phyloP scores from a whole-genome alignment of 2,329 filamentous ascomycete species.

The Orbilia quercus region DNA sequence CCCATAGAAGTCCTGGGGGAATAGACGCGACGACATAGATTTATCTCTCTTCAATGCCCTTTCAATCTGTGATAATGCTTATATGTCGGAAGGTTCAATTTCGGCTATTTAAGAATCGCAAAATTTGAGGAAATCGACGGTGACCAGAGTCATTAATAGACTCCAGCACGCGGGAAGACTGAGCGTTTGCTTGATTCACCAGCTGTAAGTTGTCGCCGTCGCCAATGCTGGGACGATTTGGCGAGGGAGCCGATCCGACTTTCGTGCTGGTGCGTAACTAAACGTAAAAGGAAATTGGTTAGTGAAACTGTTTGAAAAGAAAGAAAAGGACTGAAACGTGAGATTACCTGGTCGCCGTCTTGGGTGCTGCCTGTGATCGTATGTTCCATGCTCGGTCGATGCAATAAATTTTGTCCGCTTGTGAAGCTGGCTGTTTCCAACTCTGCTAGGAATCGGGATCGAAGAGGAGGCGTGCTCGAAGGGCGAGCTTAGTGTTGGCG shows the following conservation, averaged over 20 bases:
- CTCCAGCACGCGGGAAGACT: constrained; percentile 78
- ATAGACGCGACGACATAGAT: constrained; percentile 78
- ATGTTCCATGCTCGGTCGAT: constrained; percentile 58
- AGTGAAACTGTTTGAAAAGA: too few relatives aligned
- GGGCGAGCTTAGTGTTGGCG: constrained; percentile 27
- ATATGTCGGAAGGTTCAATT: constrained; percentile 94
- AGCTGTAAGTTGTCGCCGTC: constrained; percentile 77
- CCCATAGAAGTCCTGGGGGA: too few relatives aligned
- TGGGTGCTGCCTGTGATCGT: constrained; percentile 66
- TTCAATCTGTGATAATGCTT: constrained; percentile 84
- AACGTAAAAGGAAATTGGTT: constrained; percentile 66
- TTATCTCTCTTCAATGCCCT: constrained; percentile 63
- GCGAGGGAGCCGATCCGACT: constrained; percentile 81
- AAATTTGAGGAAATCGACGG: constrained; percentile 79
- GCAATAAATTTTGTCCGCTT: constrained; percentile 49
- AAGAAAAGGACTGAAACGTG: constrained; percentile 4
- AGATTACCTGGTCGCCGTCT: constrained; percentile 73
- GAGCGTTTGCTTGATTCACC: constrained; percentile 85
- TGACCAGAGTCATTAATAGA: constrained; percentile 86
- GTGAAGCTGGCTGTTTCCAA: constrained; percentile 21
- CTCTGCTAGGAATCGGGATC: constrained; percentile 3
- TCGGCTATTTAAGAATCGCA: constrained; percentile 90
- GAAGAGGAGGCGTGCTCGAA: constrained; percentile 40
- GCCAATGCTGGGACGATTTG: constrained; percentile 78
- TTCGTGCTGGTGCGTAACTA: constrained; percentile 96